Evolutionary conservation across 805 yeast genomes (phyloP), one percentile per base, ranked within the genome.

Genomic region (Lipomyces spencermartinsiae): DNA sequence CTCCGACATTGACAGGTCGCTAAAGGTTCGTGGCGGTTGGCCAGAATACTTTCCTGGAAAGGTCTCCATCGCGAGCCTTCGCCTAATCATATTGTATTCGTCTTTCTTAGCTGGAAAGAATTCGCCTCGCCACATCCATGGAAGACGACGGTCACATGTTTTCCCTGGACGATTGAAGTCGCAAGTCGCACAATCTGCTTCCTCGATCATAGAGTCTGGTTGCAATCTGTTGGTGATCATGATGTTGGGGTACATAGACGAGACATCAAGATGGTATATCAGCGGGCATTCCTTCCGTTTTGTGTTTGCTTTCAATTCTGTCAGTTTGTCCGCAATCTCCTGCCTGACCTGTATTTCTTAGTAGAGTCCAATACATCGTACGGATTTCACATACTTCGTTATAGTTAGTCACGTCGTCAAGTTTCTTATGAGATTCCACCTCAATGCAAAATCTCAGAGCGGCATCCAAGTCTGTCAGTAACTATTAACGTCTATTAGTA

Each of bases 81-180:
- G 84, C 76, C 90, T 91, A 54, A 95, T 88, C 96, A 93, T 90
- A 67, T 88, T 86, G 77, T 95, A 94, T 75, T 95, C 99, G 75
- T 90, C 93, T 85, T 87, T 88, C 76, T 91, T 89, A 0, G 98
- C 92, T 0, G 99, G 98, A 72, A 83, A 90, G 74, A 83, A 96
- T 74, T 95, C 99, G 62, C 98, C 99, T 82, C 99, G 87, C 98
- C 99, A 95, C 6, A 97, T 85, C 99, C 99, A 95, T 0, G 93
- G 91, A 64, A 95, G 80, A 64, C 94, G 82, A 76, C 99, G 83
- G 74, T 94, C 99, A 81, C 99, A 95, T 10, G 84, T 85, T 76
- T 95, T 95, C 4, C 97, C 98, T 0, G 98, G 98, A 66, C 97
- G 83, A 77, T 95, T 95, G 80, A 93, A 96, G 74, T 95, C 99